These are phyloP conservation scores for Lippia alba DNA, from an alignment of 305 asterid species.

Conservation along the genomic window DNA sequence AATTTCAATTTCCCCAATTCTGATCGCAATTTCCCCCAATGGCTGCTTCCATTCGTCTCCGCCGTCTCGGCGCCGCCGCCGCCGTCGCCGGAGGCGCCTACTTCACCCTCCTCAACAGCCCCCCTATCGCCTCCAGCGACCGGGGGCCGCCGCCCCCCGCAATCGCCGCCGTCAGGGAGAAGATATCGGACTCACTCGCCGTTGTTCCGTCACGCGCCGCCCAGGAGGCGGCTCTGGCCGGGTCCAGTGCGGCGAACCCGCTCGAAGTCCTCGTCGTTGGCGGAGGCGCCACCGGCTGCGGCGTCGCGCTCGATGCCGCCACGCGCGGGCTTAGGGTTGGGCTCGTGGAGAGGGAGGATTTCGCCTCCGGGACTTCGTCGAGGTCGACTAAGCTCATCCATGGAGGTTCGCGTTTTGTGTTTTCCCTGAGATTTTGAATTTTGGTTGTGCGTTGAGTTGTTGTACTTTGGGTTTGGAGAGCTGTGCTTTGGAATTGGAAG, in stretches of 20 bases:
- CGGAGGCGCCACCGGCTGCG: constrained; percentile 96
- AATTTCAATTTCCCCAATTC: constrained; percentile 7
- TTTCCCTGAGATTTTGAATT: not conserved
- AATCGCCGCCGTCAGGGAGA: constrained; percentile 47
- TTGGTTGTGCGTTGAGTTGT: constrained; percentile 38
- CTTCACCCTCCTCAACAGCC: constrained; percentile 54
- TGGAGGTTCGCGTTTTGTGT: constrained; percentile 69
- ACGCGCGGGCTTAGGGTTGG: constrained; percentile 96
- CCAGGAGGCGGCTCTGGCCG: constrained; percentile 78
- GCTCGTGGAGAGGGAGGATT: constrained; percentile 92
- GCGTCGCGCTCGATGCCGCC: constrained; percentile 88
- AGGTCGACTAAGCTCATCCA: constrained; percentile 96
- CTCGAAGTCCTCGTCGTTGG: constrained; percentile 89
- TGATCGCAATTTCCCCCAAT: constrained; percentile 38
- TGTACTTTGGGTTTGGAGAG: constrained; percentile 37
- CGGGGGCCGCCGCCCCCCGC: constrained; percentile 50
- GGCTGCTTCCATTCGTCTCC: constrained; percentile 77
- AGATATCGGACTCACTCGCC: constrained; percentile 66
- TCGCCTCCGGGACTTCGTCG: constrained; percentile 92
- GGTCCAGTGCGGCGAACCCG: constrained; percentile 64
- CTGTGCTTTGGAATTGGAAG: constrained; percentile 30
- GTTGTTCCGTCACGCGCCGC: constrained; percentile 65
- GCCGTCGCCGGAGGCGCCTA: constrained; percentile 65
- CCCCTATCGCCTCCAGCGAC: constrained; percentile 67
- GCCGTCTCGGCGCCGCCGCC: constrained; percentile 74